Conservation (phyloP, 441 rosid genomes). For the Dalechampia spathulata region DNA sequence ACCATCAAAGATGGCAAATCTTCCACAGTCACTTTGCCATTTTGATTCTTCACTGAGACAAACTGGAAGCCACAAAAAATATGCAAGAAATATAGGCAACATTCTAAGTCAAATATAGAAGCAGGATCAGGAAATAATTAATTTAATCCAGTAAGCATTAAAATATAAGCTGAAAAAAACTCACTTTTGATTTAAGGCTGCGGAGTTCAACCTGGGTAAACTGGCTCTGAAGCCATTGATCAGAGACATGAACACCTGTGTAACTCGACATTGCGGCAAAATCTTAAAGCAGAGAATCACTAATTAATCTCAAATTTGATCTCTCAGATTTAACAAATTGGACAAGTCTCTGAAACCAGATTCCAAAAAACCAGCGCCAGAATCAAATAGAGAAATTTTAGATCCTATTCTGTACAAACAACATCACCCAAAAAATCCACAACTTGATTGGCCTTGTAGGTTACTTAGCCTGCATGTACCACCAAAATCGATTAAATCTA, state of each 20-base stretch:
- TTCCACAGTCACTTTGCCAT: conserved; percentile 49
- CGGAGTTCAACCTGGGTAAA: conserved; percentile 99
- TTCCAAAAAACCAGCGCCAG: conserved; percentile 20
- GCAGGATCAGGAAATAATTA: not conserved
- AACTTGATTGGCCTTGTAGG: not conserved
- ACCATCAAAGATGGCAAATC: conserved; percentile 64
- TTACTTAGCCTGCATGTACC: conserved; percentile 7
- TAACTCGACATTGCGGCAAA: conserved; percentile 68
- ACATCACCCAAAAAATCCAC: not conserved
- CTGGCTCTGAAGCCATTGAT: conserved; percentile 95
- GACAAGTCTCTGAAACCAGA: conserved; percentile 19
- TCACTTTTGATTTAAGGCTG: conserved; percentile 79
- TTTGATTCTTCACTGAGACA: conserved; percentile 45
- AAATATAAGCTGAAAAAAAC: conserved; percentile 3
- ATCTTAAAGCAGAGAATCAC: conserved; percentile 15
- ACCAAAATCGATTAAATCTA: conserved; percentile 8
- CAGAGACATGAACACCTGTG: conserved; percentile 81
- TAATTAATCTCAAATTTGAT: conserved; percentile 7
- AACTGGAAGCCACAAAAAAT: conserved; percentile 35
- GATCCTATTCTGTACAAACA: conserved; percentile 14
- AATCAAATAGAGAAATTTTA: conserved; percentile 16
- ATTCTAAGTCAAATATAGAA: not conserved
- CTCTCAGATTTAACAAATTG: conserved; percentile 12
- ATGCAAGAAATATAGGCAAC: conserved; percentile 1
- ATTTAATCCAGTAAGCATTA: conserved; percentile 4